Evolutionary conservation across 2,329 filamentous ascomycete genomes (phyloP).

Genomic region (Thielaviopsis euricoi): DNA sequence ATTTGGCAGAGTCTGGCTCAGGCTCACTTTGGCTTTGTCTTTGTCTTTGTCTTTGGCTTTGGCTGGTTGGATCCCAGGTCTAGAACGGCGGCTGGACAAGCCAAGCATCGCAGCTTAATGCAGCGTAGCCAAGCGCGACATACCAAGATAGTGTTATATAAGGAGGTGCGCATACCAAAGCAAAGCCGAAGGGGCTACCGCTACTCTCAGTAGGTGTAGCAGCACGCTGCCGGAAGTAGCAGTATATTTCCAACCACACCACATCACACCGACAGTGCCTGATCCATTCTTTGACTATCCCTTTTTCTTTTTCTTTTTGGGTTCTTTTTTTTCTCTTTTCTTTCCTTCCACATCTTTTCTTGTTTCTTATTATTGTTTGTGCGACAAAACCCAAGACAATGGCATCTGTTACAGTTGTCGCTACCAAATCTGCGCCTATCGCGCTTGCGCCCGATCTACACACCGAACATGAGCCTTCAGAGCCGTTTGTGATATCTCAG

Average conservation of each 20-base stretch:
- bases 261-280: too few species aligned
- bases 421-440: conserved; percentile 20
- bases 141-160: background rate
- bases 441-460: background rate
- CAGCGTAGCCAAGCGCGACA: too few species aligned
- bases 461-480: background rate
- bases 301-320: background rate
- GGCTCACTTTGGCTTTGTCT: too few species aligned
- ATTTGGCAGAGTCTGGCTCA: background rate
- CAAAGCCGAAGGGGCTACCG: background rate
- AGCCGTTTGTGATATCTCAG: background rate
- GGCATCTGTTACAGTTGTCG: conserved; percentile 14
- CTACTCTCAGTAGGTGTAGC: too few species aligned
- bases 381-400: background rate
- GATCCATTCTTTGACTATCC: background rate
- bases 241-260: background rate
- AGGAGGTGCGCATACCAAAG: background rate
- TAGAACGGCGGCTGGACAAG: background rate
- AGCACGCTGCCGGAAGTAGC: too few species aligned
- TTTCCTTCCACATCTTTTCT: too few species aligned
- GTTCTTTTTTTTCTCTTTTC: too few species aligned
- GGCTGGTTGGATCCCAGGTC: too few species aligned
- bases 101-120: background rate
- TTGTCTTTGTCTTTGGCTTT: too few species aligned
- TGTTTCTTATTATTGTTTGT: background rate